phyloP scores from a whole-genome alignment of 2,329 filamentous ascomycete genomes.

The Epicoccum sorghinum region DNA sequence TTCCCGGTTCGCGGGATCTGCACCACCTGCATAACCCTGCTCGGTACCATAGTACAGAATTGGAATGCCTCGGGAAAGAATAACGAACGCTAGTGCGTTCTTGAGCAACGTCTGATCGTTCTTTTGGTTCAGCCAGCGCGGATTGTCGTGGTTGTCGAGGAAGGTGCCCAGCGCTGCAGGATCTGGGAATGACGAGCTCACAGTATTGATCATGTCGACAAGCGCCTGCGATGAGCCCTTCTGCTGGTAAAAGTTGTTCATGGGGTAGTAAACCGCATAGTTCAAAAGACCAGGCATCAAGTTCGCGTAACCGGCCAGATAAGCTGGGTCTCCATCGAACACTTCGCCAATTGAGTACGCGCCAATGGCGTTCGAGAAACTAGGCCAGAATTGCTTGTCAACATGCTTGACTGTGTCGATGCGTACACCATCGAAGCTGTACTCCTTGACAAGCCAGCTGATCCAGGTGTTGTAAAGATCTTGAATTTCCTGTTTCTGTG shows the following conservation, averaged over 20 bases:
- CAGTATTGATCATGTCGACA: conserved; percentile 44
- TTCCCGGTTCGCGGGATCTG: conserved; percentile 50
- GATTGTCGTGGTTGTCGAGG: conserved; percentile 50
- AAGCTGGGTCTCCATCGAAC: conserved; percentile 59
- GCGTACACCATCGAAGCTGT: conserved; percentile 59
- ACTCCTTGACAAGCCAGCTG: conserved; percentile 38
- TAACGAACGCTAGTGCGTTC: conserved; percentile 48
- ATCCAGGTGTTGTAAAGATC: conserved; percentile 38
- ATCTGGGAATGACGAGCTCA: conserved; percentile 40
- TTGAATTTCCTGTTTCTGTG: conserved; percentile 30
- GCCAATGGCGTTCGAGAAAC: conserved; percentile 60
- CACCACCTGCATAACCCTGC: conserved; percentile 45
- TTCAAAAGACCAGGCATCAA: conserved; percentile 66
- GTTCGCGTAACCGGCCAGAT: conserved; percentile 60
- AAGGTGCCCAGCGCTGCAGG: conserved; percentile 47
- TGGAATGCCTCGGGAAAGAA: conserved; percentile 48
- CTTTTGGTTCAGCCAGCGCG: conserved; percentile 45
- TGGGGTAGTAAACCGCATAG: conserved; percentile 59
- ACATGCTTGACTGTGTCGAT: conserved; percentile 69
- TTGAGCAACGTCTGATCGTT: conserved; percentile 45
- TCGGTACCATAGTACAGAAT: conserved; percentile 51
- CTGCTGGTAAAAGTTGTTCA: conserved; percentile 47
- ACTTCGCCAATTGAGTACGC: conserved; percentile 69
- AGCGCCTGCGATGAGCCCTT: conserved; percentile 38
- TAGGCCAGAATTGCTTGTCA: conserved; percentile 63